A percentile compares a stretch with the other conserved stretches of the same genome.
phyloP scores from a whole-genome alignment of 768 basidiomycete species.

The Gloeostereum incarnatum region DNA sequence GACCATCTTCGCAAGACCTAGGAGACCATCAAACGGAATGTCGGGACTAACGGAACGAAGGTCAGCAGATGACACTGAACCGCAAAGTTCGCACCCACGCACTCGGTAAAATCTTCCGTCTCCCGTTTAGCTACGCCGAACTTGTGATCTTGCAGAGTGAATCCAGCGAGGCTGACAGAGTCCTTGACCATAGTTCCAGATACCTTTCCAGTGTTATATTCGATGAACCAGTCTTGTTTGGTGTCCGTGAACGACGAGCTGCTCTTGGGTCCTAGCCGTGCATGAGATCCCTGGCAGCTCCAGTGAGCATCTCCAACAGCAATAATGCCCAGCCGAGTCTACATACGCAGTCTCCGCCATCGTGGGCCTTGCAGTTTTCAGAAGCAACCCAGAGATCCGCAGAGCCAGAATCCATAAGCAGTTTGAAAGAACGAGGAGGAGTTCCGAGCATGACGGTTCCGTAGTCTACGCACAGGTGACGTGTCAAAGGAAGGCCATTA shows the following conservation, averaged over 20 bases:
- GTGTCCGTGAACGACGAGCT: constrained; percentile 50
- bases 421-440: constrained; percentile 32
- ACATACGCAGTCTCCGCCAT: constrained; percentile 17
- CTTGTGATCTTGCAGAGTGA: constrained; percentile 37
- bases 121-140: constrained; percentile 59
- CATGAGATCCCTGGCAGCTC: constrained; percentile 39
- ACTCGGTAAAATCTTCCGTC: constrained; percentile 41
- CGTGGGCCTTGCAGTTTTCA: constrained; percentile 29
- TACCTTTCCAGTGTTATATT: constrained; percentile 53
- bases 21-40: too few species aligned
- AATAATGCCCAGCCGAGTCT: background rate
- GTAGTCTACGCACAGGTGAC: too few species aligned
- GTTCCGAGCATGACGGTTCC: constrained; percentile 29
- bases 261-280: constrained; percentile 44
- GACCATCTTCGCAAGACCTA: too few species aligned
- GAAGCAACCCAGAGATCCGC: constrained; percentile 52
- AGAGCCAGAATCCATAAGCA: constrained; percentile 56
- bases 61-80: background rate
- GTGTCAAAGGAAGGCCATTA: constrained; percentile 2
- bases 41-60: too few species aligned
- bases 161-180: constrained; percentile 46
- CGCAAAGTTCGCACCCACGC: constrained; percentile 11
- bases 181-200: constrained; percentile 50
- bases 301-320: constrained; percentile 6
- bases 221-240: constrained; percentile 37